Base-by-base conservation (phyloP, 177 flowering plant genomes). In the Vitis hybrid region DNA sequence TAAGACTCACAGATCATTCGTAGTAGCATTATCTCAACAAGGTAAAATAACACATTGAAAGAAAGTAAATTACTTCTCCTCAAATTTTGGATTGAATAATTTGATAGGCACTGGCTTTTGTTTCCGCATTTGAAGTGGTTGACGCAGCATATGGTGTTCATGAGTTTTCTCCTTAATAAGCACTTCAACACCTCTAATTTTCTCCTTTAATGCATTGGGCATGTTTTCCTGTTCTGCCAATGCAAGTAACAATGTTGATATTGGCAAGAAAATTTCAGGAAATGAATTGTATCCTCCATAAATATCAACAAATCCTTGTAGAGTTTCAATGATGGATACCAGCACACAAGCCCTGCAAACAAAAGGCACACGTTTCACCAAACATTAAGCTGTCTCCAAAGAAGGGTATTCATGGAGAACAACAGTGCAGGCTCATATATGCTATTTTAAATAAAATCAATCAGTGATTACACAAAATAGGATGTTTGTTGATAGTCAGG, bases 91-190 rank as follows among this genome's bases (percentile, higher is more conserved):
- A 80, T 77, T 85, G 4, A 87, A 74, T 73, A 79, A 63, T 77
- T 83, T 89, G 72, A 92, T 86, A 7, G 92, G 87, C 66, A 84
- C 85, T 62, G 91, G 89, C 86, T 90, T 96, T 65, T 85, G 83
- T 84, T 89, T 91, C 72, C 86, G 80, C 97, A 96, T 84, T 79
- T 87, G 88, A 58, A 96, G 87, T 52, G 99, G 97, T 63, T 65
- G 88, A 54, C 99, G 93, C 64, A 79, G 40, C 76, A 68, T 71
- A 51, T 82, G 83, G 74, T 72, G 79, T 62, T 91, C 93, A 50
- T 80, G 78, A 12, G 69, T 81, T 76, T 86, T 88, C 56, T 71
- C 72, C 62, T 74, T 76, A 57, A 93, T 91, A 14, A 80, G 67
- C 64, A 81, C 69, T 71, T 85, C 76, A 62, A 83, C 82, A 60